Evolutionary conservation across 78 protist species (phyloP).

Genomic region (Dictyostelium purpureum): DNA sequence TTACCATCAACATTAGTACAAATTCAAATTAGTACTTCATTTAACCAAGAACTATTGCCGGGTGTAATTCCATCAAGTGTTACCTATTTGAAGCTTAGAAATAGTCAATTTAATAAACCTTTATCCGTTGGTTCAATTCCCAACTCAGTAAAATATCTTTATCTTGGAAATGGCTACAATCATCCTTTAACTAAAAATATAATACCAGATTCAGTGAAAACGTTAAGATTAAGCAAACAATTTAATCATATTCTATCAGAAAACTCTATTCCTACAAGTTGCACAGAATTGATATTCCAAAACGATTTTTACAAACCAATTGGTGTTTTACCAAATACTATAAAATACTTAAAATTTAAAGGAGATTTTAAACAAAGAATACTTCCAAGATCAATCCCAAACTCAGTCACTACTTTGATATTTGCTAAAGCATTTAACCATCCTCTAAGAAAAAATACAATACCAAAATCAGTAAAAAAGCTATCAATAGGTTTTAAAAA

Average conservation of each 20-base stretch:
- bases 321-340: not conserved
- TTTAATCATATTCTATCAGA: too few species aligned
- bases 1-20: not conserved
- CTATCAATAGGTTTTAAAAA: not conserved
- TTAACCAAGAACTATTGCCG: not conserved
- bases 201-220: not conserved
- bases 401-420: not conserved
- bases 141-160: not conserved
- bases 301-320: too few species aligned
- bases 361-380: not conserved
- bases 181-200: not conserved
- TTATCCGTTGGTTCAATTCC: not conserved
- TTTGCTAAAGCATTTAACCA: not conserved
- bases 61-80: not conserved
- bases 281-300: too few species aligned
- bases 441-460: not conserved
- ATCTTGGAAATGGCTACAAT: not conserved
- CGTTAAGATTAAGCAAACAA: too few species aligned
- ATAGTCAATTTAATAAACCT: not conserved
- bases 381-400: not conserved
- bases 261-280: too few species aligned
- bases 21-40: not conserved
- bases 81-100: not conserved
- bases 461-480: not conserved
- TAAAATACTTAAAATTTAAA: too few species aligned